These are phyloP conservation scores for Cryptococcus maquisensis DNA, from an alignment of 1,284 basidiomycete genomes.

Conservation along the genomic window DNA sequence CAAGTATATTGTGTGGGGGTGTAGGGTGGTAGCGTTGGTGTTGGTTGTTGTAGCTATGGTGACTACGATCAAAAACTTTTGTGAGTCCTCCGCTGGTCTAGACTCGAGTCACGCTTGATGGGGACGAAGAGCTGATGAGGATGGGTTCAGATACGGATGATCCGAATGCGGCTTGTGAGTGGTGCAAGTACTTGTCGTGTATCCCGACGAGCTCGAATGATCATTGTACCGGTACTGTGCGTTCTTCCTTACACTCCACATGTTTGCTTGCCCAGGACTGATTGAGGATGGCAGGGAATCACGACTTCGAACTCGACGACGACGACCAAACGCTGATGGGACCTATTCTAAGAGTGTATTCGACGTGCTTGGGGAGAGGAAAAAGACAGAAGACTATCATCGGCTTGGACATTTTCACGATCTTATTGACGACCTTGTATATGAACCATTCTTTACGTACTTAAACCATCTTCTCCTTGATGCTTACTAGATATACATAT, in stretches of 20 bases:
- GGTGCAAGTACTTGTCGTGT: slow-evolving; percentile 86
- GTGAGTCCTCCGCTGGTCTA: slow-evolving; percentile 21
- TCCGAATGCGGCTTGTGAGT: slow-evolving; percentile 64
- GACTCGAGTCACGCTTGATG: not conserved
- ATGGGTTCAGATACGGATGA: slow-evolving; percentile 29
- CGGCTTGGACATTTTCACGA: too few species aligned
- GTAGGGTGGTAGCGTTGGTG: slow-evolving; percentile 68
- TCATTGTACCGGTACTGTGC: slow-evolving; percentile 62
- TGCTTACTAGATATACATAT: too few species aligned
- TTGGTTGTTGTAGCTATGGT: slow-evolving; percentile 75
- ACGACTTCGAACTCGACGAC: slow-evolving; percentile 8
- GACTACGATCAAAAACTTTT: slow-evolving; percentile 81
- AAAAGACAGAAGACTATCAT: too few species aligned
- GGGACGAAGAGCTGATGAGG: not conserved
- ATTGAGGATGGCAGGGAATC: slow-evolving; percentile 8
- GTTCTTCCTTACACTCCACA: slow-evolving; percentile 5
- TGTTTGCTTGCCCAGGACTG: not conserved
- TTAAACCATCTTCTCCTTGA: too few species aligned
- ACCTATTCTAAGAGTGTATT: slow-evolving; percentile 3
- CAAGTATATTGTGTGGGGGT: slow-evolving; percentile 65
- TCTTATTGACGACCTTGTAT: too few species aligned
- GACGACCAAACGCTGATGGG: slow-evolving; percentile 16
- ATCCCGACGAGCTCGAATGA: slow-evolving; percentile 74
- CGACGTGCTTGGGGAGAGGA: too few species aligned
- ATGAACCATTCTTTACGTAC: too few species aligned